These are phyloP conservation scores for Aaosphaeria arxii DNA, from an alignment of 2,329 filamentous ascomycete species.

Conservation along the genomic window DNA sequence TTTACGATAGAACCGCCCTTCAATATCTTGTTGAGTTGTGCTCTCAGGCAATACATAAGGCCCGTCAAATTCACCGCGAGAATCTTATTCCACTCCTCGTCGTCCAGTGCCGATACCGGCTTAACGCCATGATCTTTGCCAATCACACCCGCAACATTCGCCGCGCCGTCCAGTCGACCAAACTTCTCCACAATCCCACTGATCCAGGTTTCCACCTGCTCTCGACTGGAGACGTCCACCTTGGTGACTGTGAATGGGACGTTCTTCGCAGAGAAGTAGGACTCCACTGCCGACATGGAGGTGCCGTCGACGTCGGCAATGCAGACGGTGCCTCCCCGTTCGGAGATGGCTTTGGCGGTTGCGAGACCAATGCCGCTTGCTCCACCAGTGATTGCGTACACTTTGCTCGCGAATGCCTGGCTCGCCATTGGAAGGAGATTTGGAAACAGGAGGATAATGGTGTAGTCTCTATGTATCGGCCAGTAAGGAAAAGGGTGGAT, in stretches of 20 bases:
- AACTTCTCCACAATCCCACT: conserved; percentile 44
- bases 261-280: conserved; percentile 14
- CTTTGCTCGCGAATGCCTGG: not conserved
- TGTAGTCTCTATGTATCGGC: too few species aligned
- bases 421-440: too few species aligned
- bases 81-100: conserved; percentile 40
- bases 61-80: conserved; percentile 39
- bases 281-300: conserved; percentile 10
- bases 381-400: conserved; percentile 27
- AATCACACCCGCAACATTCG: conserved; percentile 47
- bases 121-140: conserved; percentile 22
- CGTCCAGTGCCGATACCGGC: conserved; percentile 25
- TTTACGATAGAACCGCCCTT: conserved; percentile 38
- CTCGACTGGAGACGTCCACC: conserved; percentile 49
- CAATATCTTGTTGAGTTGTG: conserved; percentile 40
- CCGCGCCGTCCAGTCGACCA: conserved; percentile 41
- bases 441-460: too few species aligned
- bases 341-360: conserved; percentile 21
- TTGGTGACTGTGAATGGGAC: conserved; percentile 33
- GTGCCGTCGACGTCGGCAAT: conserved; percentile 25
- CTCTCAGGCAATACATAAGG: conserved; percentile 37
- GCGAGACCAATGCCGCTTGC: conserved; percentile 30
- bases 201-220: conserved; percentile 53
- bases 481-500: too few species aligned
- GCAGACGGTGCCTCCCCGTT: conserved; percentile 28